Conservation (phyloP, 768 basidiomycete genomes). For the Calocera viscosa region DNA sequence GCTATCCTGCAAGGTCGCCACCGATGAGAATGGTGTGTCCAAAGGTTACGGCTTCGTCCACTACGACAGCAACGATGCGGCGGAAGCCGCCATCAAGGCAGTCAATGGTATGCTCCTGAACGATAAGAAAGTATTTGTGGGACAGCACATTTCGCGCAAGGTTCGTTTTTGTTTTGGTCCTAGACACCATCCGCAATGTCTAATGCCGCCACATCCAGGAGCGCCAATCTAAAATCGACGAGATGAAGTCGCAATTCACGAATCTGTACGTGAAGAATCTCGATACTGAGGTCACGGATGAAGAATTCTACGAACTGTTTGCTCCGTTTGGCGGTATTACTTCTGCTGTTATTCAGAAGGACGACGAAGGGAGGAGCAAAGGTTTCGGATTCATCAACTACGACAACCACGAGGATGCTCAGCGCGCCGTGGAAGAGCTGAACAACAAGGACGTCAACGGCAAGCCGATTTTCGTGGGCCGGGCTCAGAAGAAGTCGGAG, state of each 20-base stretch:
- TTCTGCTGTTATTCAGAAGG: conserved; percentile 70
- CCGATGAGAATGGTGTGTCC: conserved; percentile 87
- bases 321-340: conserved; percentile 66
- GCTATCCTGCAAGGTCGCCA: conserved; percentile 97
- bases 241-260: conserved; percentile 94
- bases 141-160: conserved; percentile 94
- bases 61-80: conserved; percentile 95
- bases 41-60: conserved; percentile 99
- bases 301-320: conserved; percentile 80
- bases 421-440: conserved; percentile 74
- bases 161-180: conserved; percentile 32
- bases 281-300: conserved; percentile 67
- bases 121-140: conserved; percentile 99
- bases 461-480: conserved; percentile 85
- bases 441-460: conserved; percentile 76
- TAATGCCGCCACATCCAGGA: conserved; percentile 40
- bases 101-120: conserved; percentile 99
- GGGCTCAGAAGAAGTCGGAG: conserved; percentile 97
- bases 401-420: conserved; percentile 83
- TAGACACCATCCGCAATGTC: neutral
- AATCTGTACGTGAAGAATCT: conserved; percentile 99
- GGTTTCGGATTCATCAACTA: conserved; percentile 99
- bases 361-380: conserved; percentile 85
- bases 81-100: conserved; percentile 90
- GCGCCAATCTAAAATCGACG: conserved; percentile 95